These are phyloP conservation scores for Tausonia pullulans DNA, from an alignment of 1,284 basidiomycete species.

Conservation along the genomic window DNA sequence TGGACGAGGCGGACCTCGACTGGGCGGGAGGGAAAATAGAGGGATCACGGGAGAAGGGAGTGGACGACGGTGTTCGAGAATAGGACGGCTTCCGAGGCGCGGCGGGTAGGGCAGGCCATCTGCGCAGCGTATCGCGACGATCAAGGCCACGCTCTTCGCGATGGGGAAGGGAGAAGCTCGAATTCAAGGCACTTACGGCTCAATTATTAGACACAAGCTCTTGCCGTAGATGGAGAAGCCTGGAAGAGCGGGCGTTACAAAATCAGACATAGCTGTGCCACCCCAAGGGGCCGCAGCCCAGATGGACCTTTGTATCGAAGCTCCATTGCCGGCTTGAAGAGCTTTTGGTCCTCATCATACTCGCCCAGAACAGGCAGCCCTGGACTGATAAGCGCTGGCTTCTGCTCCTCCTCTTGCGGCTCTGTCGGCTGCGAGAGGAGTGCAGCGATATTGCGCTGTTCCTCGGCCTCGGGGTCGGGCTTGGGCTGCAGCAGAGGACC, in stretches of 20 bases:
- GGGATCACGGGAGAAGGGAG: not conserved
- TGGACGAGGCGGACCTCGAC: not conserved
- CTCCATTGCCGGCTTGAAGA: slow-evolving; percentile 11
- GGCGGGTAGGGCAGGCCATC: slow-evolving; percentile 5
- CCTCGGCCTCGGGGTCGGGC: no score
- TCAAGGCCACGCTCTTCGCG: no score
- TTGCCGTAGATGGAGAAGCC: slow-evolving; percentile 13
- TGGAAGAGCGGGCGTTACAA: not conserved
- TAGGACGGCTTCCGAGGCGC: not conserved
- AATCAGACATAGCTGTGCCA: not conserved
- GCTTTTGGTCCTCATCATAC: not conserved
- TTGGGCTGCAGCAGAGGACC: no score
- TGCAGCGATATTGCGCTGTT: no score
- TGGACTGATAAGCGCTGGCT: no score
- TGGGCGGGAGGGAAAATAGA: not conserved
- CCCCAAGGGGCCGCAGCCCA: not conserved
- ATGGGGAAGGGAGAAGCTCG: no score
- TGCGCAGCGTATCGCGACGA: no score
- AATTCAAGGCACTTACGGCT: not conserved
- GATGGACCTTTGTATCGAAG: slow-evolving; percentile 3
- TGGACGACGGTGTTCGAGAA: not conserved
- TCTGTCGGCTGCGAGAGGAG: no score
- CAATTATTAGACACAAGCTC: slow-evolving; percentile 7
- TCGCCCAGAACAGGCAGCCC: no score
- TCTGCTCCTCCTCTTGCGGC: no score